Percentiles rank a stretch among this genome's conserved stretches.
Evolutionary conservation across 1,284 basidiomycete species (phyloP).

Genomic region (Boletus mariae): DNA sequence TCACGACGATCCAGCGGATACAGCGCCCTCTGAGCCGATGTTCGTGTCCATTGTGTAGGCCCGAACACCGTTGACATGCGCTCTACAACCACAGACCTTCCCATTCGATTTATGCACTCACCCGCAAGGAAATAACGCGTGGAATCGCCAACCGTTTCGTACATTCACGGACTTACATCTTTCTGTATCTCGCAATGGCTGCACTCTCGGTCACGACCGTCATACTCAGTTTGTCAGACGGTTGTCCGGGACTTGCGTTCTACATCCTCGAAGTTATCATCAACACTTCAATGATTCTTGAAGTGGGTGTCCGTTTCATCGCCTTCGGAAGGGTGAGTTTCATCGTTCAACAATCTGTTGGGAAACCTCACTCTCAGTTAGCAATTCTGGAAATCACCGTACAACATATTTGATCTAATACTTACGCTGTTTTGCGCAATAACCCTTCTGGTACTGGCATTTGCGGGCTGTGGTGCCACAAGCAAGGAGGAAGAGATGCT

Average conservation of each 20-base stretch:
- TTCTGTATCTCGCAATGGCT: conserved; percentile 89
- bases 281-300: conserved; percentile 88
- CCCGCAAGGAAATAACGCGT: conserved; percentile 71
- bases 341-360: background rate
- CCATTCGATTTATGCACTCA: conserved; percentile 77
- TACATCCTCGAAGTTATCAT: conserved; percentile 90
- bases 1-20: conserved; percentile 15
- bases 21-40: conserved; percentile 19
- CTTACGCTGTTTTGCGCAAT: conserved; percentile 84
- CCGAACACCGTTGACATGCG: conserved; percentile 14
- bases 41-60: conserved; percentile 18
- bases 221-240: conserved; percentile 78
- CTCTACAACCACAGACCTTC: conserved; percentile 46
- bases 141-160: conserved; percentile 85
- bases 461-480: conserved; percentile 71
- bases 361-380: conserved; percentile 32
- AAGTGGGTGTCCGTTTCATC: conserved; percentile 84
- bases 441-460: conserved; percentile 82
- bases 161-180: conserved; percentile 75
- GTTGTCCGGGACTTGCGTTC: conserved; percentile 77
- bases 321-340: conserved; percentile 82
- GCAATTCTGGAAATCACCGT: conserved; percentile 95
- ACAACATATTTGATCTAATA: conserved; percentile 84
- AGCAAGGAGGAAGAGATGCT: conserved; percentile 88
- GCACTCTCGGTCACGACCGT: conserved; percentile 87